Percentiles rank a stretch among this genome's conserved stretches.
phyloP scores from a whole-genome alignment of 208 protist genomes.

The Plasmodiophora brassicae region DNA sequence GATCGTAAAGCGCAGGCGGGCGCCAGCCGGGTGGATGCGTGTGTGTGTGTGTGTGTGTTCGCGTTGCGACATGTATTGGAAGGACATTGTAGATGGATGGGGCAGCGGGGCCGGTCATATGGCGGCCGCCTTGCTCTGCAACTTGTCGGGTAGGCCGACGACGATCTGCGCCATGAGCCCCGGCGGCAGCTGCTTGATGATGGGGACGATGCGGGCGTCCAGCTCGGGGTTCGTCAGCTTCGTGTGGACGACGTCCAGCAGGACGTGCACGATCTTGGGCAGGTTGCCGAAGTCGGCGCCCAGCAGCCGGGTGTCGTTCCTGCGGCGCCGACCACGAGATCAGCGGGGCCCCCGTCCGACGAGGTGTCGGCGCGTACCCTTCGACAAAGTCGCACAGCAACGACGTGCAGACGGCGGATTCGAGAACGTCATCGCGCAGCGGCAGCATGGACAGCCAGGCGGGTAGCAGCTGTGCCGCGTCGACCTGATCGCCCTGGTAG shows the following conservation, averaged over 20 bases:
- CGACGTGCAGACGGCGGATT: not conserved
- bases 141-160: not conserved
- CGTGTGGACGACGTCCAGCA: not conserved
- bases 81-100: not conserved
- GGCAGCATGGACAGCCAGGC: not conserved
- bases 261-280: not conserved
- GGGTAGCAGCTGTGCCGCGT: not conserved
- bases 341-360: not conserved
- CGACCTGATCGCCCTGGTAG: not conserved
- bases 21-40: not conserved
- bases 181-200: not conserved
- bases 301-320: not conserved
- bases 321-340: not conserved
- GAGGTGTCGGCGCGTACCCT: not conserved
- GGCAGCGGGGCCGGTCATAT: not conserved
- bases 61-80: no score
- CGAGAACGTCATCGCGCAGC: not conserved
- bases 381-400: not conserved
- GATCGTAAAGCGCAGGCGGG: no score
- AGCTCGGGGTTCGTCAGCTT: not conserved
- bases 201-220: not conserved
- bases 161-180: not conserved
- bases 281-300: not conserved
- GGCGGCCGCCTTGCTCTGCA: not conserved
- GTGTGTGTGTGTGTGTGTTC: slow-evolving; percentile 49